Evolutionary conservation across 2,329 filamentous ascomycete genomes (phyloP).

Genomic region (Lachnellula cervina): DNA sequence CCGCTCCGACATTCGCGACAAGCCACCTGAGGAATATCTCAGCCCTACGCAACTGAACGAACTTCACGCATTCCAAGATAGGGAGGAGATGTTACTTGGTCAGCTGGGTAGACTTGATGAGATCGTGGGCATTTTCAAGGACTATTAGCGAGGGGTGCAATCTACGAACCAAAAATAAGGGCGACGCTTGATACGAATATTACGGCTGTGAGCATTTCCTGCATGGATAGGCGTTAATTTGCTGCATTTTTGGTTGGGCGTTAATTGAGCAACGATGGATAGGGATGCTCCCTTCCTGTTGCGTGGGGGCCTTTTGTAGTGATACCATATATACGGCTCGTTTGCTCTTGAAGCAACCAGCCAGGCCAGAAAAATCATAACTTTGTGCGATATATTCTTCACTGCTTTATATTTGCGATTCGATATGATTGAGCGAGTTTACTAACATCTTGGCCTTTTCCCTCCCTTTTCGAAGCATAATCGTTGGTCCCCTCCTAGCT

Average conservation of each 20-base stretch:
- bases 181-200: constrained; percentile 6
- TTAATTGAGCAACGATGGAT: constrained; percentile 8
- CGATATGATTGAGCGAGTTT: too few relatives aligned
- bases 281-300: constrained; percentile 1
- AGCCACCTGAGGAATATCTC: constrained; percentile 71
- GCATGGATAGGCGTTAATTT: constrained; percentile 19
- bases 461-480: too few relatives aligned
- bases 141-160: constrained; percentile 50
- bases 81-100: constrained; percentile 69
- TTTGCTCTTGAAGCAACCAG: neutral
- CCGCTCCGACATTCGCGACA: constrained; percentile 78
- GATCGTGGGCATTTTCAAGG: constrained; percentile 74
- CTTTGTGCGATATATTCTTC: too few relatives aligned
- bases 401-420: too few relatives aligned
- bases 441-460: too few relatives aligned
- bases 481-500: too few relatives aligned
- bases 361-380: neutral
- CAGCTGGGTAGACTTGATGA: constrained; percentile 82
- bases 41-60: constrained; percentile 66
- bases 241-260: constrained; percentile 14
- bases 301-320: neutral
- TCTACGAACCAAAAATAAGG: neutral
- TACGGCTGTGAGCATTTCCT: constrained; percentile 11
- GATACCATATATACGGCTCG: constrained; percentile 10
- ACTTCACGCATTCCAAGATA: constrained; percentile 53